Base-by-base conservation (phyloP, 2,329 filamentous ascomycete genomes). In the Talaromyces sp. region DNA sequence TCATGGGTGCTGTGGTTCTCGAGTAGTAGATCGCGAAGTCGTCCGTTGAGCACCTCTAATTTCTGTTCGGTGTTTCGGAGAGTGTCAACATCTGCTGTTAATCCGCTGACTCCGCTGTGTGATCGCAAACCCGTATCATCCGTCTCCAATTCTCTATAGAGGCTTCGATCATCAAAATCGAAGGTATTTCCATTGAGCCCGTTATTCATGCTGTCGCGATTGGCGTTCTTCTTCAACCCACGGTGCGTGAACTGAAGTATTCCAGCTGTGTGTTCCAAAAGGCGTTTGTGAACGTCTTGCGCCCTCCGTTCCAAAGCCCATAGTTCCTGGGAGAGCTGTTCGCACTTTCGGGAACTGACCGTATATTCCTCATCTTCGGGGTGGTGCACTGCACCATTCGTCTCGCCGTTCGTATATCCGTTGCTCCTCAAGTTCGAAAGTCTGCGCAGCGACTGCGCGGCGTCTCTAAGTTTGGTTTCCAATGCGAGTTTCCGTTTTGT, bases 401-500 rank as follows among this genome's bases (percentile, higher is more conserved):
- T 81, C 67, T 81, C 82, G 75, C 70, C 82, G 79, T 73, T 83
- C 69, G 63, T 81, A 73, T 70, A 75, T 12, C 65, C 75, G 69
- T 84, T 83, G n/a, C 80, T 81, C 37, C 83, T 82, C n/a, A 86
- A 83, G 8, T 85, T 85, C 72, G 96, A 92, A 33, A 99, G 81
- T 69, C 89, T 88, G 63, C 88, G 88, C 77, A 99, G 88, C 44
- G 92, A 96, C 67, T 89, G 85, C 11, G 95, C 92, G 0, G 95
- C 95, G 82, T 98, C 93, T 69, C 92, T 90, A 70, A 97, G 92
- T 79, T 98, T 99, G 61, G 88, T 90, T 75, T 99, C 95, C 52
- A 98, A 87, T 35, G 88, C 87, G 40, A 99, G 83, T 76, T 93
- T 96, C 64, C 91, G 86, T 67, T 88, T 87, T 21, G 91, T 88